A percentile compares a stretch with the other conserved stretches of the same genome.
These are phyloP conservation scores for Domatiomyces catenatus DNA, from an alignment of 2,329 filamentous ascomycete genomes.

Conservation along the genomic window DNA sequence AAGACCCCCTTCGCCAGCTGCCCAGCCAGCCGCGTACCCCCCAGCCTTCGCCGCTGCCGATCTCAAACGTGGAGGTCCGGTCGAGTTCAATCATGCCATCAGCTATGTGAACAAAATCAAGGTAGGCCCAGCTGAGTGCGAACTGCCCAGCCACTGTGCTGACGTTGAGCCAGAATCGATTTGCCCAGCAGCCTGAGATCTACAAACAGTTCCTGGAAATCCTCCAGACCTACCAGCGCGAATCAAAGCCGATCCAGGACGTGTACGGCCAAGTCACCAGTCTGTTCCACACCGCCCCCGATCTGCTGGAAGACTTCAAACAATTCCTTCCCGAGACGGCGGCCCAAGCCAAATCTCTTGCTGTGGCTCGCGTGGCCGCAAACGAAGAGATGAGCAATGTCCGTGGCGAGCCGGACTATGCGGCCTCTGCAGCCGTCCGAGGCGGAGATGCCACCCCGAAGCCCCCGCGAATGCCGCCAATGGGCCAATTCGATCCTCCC, in stretches of 20 bases:
- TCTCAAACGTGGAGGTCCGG: constrained; percentile 75
- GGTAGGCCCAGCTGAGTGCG: constrained; percentile 36
- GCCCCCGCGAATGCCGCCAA: constrained; percentile 64
- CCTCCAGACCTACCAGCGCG: constrained; percentile 90
- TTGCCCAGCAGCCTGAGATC: constrained; percentile 89
- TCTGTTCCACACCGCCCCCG: constrained; percentile 81
- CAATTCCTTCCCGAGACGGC: constrained; percentile 91
- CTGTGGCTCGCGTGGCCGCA: constrained; percentile 40
- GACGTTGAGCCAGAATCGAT: constrained; percentile 58
- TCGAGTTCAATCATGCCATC: constrained; percentile 98
- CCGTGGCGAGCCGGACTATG: constrained; percentile 37
- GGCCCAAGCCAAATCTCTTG: constrained; percentile 49
- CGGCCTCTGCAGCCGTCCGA: constrained; percentile 21
- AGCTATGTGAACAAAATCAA: constrained; percentile 99
- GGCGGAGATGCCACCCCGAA: constrained; percentile 34
- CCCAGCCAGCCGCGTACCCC: constrained; percentile 28
- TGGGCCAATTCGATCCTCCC: constrained; percentile 79
- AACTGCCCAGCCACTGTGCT: background rate
- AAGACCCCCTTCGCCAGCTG: constrained; percentile 29
- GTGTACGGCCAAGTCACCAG: constrained; percentile 94
- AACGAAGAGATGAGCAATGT: constrained; percentile 51
- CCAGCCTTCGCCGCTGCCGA: constrained; percentile 35
- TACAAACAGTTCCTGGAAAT: constrained; percentile 99
- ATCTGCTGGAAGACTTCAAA: constrained; percentile 95
- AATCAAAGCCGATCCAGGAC: constrained; percentile 96